Evolutionary conservation across 1,139 yeast genomes (phyloP), one percentile per base, ranked within the genome.

Genomic region (Pichia sp.): DNA sequence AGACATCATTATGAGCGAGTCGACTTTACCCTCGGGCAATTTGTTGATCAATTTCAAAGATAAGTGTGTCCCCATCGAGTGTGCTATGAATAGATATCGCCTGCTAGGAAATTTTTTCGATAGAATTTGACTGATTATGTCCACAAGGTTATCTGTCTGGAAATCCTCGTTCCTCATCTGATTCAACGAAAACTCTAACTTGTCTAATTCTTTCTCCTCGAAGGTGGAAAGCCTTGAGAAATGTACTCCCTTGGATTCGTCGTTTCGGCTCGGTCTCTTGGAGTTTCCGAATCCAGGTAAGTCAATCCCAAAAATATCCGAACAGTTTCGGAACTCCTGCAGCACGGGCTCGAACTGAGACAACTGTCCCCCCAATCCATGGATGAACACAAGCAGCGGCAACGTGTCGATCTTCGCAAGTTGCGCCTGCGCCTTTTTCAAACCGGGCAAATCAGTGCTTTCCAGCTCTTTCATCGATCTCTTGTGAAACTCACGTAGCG

Each of bases 361-460:
- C 71, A 85, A 74, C 64, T 85, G 92, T 8, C 95, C 95, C 1
- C 95, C 95, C 47, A 87, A 70, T 0, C 95, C 95, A 67, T 87
- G 95, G 27, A 87, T 64, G 53, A 87, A 78, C 14, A 87, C 73
- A 14, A 85, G 67, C 4, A 81, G 72, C 0, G 95, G 93, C 50
- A 84, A 69, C 27, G 74, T 75, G 30, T 73, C 70, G 45, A 81
- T 69, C 52, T 77, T 77, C 17, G 64, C 61, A 56, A 68, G 61
- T 16, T 77, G 71, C 9, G 59, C 61, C 14, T 56, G 50, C 2
- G 65, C 66, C 17, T 59, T 58, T 6, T 50, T 38, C 10, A 60
- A 27, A 9, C 63, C 57, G 38, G 51, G 48, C 58, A 70, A 43
- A 54, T 64, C 56, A 58, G 42, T 40, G 12, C 50, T 50, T 9